phyloP scores from a whole-genome alignment of 495 filamentous ascomycete species.

The Viridothelium virens region DNA sequence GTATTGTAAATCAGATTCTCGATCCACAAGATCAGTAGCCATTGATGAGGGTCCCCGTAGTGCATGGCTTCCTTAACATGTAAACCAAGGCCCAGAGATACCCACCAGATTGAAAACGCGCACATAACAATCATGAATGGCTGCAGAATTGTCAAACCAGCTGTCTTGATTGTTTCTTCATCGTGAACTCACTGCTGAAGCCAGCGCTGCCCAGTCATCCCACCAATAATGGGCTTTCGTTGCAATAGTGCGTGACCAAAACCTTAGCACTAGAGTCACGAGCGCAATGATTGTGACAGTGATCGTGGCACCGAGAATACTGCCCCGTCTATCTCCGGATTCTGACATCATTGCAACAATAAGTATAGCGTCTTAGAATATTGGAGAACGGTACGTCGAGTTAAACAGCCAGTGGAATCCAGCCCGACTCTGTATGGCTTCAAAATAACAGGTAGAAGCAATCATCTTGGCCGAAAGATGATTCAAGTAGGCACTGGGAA shows the following conservation, averaged over 20 bases:
- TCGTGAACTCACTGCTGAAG: neutral
- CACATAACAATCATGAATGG: neutral
- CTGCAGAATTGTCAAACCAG: neutral
- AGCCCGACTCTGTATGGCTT: no score
- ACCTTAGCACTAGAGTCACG: neutral
- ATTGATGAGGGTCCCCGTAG: neutral
- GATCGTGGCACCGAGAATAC: neutral
- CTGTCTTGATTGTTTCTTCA: neutral
- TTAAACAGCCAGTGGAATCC: no score
- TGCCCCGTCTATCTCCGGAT: neutral
- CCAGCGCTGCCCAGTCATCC: neutral
- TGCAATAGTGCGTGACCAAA: neutral
- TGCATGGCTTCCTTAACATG: neutral
- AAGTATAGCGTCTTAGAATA: no score
- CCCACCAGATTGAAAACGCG: neutral
- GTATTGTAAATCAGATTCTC: slow-evolving; percentile 2
- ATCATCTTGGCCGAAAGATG: no score
- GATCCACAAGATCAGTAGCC: neutral
- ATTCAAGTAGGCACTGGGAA: no score
- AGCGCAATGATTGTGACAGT: neutral
- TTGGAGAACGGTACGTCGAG: no score
- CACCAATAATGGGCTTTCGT: neutral
- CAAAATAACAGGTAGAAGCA: no score
- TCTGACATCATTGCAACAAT: no score
- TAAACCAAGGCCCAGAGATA: neutral